Evolutionary conservation across 2,329 filamentous ascomycete genomes (phyloP), one percentile per base, ranked within the genome.

Genomic region (Aspergillus ochraceus): DNA sequence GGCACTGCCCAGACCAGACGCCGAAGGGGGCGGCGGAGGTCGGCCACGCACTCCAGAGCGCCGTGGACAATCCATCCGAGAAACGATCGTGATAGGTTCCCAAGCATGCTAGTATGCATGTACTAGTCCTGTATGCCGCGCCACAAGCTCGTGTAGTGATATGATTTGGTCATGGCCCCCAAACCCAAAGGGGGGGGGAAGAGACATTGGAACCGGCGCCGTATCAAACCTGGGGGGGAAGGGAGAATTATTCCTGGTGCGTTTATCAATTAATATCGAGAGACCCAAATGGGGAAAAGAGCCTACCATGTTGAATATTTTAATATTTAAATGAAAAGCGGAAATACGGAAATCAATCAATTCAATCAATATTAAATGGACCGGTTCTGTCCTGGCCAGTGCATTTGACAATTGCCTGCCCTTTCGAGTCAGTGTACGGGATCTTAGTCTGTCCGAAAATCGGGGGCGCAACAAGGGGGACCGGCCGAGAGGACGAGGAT

Each of bases 61-160:
- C 42, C 29, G 30, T 57, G 54, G 50, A 53, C 51, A 53, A 29
- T n/a, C 54, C 52, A 54, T 54, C 52, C 52, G 46, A 42, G 24
- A 45, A 47, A 12, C 49, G 49, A 54, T 39, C 14, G 47, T 63
- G 63, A 64, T 64, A 63, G 62, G 60, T 58, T 64, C 61, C 62
- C 60, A 62, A 55, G 32, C 50, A 30, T 53, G 49, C 46, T 59
- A 60, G 45, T 50, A 47, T 58, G 60, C 64, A 65, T 59, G 54
- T 20, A 57, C 62, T 58, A 60, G 61, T 29, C 32, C 46, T 39
- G 45, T 49, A 49, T 46, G 49, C 46, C 53, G 53, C 63, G 60
- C 60, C 60, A 58, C 60, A 55, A 49, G 63, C 63, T 64, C 63
- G 63, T 63, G 63, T 58, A 61, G 56, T 42, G 50, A 60, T 55